A percentile compares a stretch with the other conserved stretches of the same genome.
Evolutionary conservation across 2,329 filamentous ascomycete species (phyloP).

Genomic region (Colletotrichum sp.): DNA sequence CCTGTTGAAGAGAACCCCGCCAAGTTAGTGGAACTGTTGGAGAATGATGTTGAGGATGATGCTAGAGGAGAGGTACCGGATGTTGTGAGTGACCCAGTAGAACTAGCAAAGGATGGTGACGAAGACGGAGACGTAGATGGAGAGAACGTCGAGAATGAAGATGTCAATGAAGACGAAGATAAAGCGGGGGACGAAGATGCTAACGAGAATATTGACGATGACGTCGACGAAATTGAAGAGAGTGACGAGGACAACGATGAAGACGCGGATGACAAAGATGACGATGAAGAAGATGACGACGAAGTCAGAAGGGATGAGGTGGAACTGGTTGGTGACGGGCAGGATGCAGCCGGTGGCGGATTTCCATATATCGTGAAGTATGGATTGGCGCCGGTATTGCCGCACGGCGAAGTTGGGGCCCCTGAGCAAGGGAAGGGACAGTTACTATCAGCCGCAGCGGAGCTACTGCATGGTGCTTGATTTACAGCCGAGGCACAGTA

Average conservation of each 20-base stretch:
- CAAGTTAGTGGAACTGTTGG: not conserved
- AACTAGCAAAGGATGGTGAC: not conserved
- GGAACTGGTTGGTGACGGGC: not conserved
- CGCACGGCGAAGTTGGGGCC: not conserved
- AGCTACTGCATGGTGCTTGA: not conserved
- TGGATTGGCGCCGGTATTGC: not conserved
- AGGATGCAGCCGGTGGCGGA: not conserved
- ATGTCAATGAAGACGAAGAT: not conserved
- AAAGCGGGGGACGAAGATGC: too few relatives aligned
- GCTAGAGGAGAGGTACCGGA: not conserved
- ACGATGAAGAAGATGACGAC: not conserved
- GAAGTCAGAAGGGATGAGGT: not conserved
- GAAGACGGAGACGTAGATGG: not conserved
- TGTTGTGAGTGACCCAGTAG: not conserved
- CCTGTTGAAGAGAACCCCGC: not conserved
- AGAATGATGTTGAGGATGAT: not conserved
- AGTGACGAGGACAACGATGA: not conserved
- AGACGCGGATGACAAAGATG: not conserved
- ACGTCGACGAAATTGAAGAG: not conserved
- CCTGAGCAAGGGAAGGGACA: not conserved
- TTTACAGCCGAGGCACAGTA: not conserved
- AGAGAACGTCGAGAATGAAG: not conserved
- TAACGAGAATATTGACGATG: too few relatives aligned
- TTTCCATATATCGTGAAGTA: not conserved
- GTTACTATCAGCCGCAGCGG: not conserved